These are phyloP conservation scores for Amniculicola lignicola DNA, from an alignment of 495 filamentous ascomycete species.

Conservation along the genomic window DNA sequence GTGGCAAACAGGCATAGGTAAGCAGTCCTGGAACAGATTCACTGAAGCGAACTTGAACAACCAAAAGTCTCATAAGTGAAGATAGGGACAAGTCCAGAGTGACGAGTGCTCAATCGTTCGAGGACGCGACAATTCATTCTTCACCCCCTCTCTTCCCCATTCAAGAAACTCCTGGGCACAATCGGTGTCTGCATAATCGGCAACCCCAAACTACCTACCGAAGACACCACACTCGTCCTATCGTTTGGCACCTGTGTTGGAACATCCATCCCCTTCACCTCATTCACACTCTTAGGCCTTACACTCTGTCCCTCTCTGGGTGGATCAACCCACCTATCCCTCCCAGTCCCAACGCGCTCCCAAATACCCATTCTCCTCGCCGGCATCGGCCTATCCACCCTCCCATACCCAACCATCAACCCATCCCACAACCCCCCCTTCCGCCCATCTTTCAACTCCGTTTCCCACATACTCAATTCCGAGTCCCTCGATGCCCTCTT, in stretches of 20 bases:
- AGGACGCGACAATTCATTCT: neutral
- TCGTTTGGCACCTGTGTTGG: constrained; percentile 14
- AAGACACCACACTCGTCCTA: constrained; percentile 6
- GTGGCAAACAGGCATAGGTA: no score
- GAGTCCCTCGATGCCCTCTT: neutral
- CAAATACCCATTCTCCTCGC: neutral
- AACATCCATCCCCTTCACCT: neutral
- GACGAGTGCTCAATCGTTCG: no score
- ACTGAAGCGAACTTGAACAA: no score
- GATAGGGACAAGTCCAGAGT: no score
- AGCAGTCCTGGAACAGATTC: no score
- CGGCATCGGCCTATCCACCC: no score
- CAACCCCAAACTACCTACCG: constrained; percentile 1
- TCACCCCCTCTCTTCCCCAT: neutral
- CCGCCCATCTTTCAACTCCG: constrained; percentile 4
- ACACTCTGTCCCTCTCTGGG: neutral
- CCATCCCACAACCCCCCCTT: constrained; percentile 10
- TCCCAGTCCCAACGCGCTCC: neutral
- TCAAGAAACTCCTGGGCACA: neutral
- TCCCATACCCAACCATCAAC: neutral
- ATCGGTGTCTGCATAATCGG: neutral
- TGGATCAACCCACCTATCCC: neutral
- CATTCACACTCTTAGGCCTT: neutral
- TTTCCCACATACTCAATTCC: constrained; percentile 6
- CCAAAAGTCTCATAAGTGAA: no score